A percentile compares a stretch with the other conserved stretches of the same genome.
Evolutionary conservation across 2,329 filamentous ascomycete genomes (phyloP).

Genomic region (Arthrocladium fulminans): DNA sequence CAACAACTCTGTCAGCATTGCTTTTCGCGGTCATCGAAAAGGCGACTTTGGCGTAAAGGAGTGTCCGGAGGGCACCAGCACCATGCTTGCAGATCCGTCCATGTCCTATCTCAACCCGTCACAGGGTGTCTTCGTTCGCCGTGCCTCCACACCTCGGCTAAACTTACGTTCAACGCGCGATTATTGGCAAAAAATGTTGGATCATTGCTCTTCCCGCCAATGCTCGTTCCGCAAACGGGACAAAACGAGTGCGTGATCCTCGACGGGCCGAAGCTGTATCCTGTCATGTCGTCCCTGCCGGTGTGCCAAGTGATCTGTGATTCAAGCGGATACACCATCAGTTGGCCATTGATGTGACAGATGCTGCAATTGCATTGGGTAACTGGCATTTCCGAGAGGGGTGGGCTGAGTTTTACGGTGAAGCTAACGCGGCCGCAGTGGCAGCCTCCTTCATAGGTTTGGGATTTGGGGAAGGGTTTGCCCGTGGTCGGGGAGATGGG

Average conservation of each 20-base stretch:
- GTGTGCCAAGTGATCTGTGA: conserved; percentile 21
- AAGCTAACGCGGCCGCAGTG: conserved; percentile 22
- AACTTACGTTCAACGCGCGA: conserved; percentile 27
- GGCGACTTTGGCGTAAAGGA: too few relatives aligned
- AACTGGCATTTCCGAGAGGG: conserved; percentile 19
- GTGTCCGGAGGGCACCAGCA: too few relatives aligned
- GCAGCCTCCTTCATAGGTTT: conserved; percentile 20
- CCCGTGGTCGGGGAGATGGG: conserved; percentile 34
- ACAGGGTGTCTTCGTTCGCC: too few relatives aligned
- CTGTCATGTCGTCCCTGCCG: conserved; percentile 22
- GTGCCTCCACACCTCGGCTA: neutral
- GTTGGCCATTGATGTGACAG: conserved; percentile 26
- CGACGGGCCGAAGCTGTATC: conserved; percentile 25
- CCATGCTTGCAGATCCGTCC: too few relatives aligned
- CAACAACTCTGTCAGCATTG: neutral
- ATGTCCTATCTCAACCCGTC: too few relatives aligned
- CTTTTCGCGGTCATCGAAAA: neutral
- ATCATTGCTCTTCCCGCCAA: conserved; percentile 23
- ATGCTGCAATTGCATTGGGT: conserved; percentile 24
- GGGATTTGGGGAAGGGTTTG: conserved; percentile 45
- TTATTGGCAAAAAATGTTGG: conserved; percentile 20
- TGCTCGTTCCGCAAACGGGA: conserved; percentile 25
- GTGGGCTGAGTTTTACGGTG: conserved; percentile 22
- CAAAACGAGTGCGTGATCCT: conserved; percentile 27
- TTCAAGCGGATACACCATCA: conserved; percentile 24